A percentile compares a stretch with the other conserved stretches of the same genome.
Evolutionary conservation across 257 asterid species (phyloP).

Genomic region (Salvia miltiorrhiza): DNA sequence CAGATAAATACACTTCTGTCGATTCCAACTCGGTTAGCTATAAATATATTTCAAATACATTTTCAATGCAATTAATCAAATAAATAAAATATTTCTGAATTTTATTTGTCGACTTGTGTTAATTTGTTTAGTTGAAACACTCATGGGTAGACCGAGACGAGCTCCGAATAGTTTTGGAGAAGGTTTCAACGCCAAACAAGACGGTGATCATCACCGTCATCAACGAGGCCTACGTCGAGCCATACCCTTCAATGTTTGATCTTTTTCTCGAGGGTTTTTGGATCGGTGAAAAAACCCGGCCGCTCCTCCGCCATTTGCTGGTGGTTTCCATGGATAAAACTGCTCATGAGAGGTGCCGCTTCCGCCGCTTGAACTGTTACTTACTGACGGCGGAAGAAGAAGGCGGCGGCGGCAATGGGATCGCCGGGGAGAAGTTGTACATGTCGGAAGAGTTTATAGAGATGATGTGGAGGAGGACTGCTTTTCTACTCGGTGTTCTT

Average conservation of each 20-base stretch:
- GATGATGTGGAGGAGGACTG: conserved; percentile 90
- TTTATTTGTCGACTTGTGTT: no score
- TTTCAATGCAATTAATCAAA: no score
- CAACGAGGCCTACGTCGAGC: conserved; percentile 67
- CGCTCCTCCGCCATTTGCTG: conserved; percentile 43
- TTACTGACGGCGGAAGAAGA: conserved; percentile 24
- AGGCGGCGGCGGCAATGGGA: conserved; percentile 24
- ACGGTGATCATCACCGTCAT: conserved; percentile 58
- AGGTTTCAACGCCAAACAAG: conserved; percentile 50
- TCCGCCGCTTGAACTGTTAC: conserved; percentile 61
- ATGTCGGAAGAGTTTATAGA: conserved; percentile 61
- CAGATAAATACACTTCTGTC: no score
- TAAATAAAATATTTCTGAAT: no score
- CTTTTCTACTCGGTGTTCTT: conserved; percentile 49
- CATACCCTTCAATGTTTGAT: conserved; percentile 65
- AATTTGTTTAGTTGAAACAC: background rate
- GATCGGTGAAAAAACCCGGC: conserved; percentile 56
- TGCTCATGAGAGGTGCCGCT: conserved; percentile 55
- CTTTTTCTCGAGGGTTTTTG: conserved; percentile 77
- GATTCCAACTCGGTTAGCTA: no score
- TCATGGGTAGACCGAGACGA: conserved; percentile 21
- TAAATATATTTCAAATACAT: no score
- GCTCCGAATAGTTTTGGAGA: conserved; percentile 41
- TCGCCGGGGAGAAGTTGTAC: conserved; percentile 51
- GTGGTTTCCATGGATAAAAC: conserved; percentile 63